Conservation (phyloP, 2,329 filamentous ascomycete species). For the Phoma sp. region DNA sequence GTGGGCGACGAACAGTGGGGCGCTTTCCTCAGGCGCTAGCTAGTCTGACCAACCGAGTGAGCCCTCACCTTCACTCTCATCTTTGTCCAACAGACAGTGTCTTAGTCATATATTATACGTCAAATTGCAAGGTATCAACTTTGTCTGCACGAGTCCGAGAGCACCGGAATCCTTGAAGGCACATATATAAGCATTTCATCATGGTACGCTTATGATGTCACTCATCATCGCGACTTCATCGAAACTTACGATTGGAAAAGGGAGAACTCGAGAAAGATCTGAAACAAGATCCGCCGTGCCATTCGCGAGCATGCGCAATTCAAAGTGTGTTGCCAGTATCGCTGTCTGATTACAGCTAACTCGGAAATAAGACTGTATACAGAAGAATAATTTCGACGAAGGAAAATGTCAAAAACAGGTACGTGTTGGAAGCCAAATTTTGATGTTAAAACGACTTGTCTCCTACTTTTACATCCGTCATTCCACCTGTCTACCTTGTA, state of each 20-base stretch:
- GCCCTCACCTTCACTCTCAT: constrained; percentile 15
- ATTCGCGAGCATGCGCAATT: constrained; percentile 88
- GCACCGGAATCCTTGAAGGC: neutral
- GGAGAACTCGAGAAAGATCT: constrained; percentile 73
- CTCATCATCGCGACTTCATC: neutral
- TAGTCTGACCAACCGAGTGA: constrained; percentile 20
- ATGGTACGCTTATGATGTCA: constrained; percentile 45
- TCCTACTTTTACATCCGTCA: no score
- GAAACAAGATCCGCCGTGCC: constrained; percentile 78
- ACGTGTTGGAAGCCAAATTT: no score
- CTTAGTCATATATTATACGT: neutral
- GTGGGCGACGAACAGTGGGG: constrained; percentile 39
- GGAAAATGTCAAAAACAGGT: constrained; percentile 74
- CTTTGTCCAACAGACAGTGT: neutral
- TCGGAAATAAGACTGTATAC: constrained; percentile 72
- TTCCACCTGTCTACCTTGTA: neutral
- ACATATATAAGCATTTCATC: neutral
- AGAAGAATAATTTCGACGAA: constrained; percentile 85
- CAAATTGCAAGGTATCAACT: neutral
- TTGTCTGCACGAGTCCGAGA: neutral
- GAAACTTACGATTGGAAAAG: constrained; percentile 13
- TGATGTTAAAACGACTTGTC: no score
- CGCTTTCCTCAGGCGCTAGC: constrained; percentile 28
- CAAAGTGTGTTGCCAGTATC: constrained; percentile 67
- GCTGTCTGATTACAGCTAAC: neutral